Base-by-base conservation (phyloP, 2,329 filamentous ascomycete genomes). In the Penicillium sp. region DNA sequence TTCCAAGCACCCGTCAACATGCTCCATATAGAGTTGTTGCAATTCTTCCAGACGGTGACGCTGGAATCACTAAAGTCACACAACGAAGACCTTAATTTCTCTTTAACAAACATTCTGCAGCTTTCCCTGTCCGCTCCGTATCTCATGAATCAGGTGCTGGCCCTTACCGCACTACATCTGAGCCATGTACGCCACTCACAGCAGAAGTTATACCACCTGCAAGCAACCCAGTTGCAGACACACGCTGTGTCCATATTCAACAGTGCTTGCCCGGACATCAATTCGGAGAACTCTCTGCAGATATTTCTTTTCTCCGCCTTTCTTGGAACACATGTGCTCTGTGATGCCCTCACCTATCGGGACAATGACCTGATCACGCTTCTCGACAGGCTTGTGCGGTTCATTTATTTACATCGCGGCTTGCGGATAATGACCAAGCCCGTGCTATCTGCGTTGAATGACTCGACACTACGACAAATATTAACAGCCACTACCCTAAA, bases 111-210 rank as follows among this genome's bases (percentile, higher is more conserved):
- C 14, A 50, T 50, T 12, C 20, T 50, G n/a, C 46, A 54, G 35
- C 23, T 47, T 28, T 38, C 28, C 16, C 30, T 54, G 7, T 23
- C 24, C 5, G 52, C 33, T n/a, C 33, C 52, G 5, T 54, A 54
- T 42, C 52, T 54, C 5, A 54, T 54, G 52, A 54, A 54, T 30
- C 28, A 54, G 18, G 16, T 54, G 21, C 43, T 54, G 20, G 52
- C 43, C n/a, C 35, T 54, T 21, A 28, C 52, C 9, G 52, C 52
- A 6, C 14, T 54, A 42, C 52, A 54, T 26, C 16, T 23, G 24
- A 48, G 52, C n/a, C 16, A 33, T n/a, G 16, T 54, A 2, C 20
- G 24, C 30, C 43, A 21, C 1, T 5, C 23, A 46, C n/a, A 18
- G 21, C n/a, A 9, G 21, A 21, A 12, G 30, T 35, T 47, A 9